Base-by-base conservation (phyloP, 148 eudicot species). In the Camellia granthamiana region DNA sequence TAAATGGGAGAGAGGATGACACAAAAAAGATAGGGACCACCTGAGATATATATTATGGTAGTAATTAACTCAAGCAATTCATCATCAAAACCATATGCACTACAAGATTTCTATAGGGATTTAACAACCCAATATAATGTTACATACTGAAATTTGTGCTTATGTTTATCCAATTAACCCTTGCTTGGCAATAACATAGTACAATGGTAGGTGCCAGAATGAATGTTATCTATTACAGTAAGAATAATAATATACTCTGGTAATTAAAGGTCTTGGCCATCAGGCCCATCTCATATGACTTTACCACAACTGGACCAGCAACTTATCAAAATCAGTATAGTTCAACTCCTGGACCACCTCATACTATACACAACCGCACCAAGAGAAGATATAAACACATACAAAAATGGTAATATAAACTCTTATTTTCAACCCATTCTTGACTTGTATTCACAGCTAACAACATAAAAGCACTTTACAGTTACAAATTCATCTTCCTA, bases 301-400 rank as follows among this genome's bases (percentile, higher is more conserved):
- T 74, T 46, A 54, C 77, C 62, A 63, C 61, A 79, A 71, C 66
- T 65, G 81, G 89, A 88, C 86, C 84, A 84, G 80, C 62, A 43
- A 71, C 21, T 47, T 5, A 81, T 80, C 68, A 78, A 70, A 78
- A 81, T 76, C 78, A 81, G 61, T 23, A 73, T 60, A 77, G 81
- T 63, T 63, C 69, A 78, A 69, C 78, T 60, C 47, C 43, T 79
- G 89, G 89, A 84, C 89, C 90, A 84, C 84, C 78, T 83, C 46
- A 77, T 72, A 61, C 76, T 52, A 21, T 18, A 77, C 63, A 49
- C 72, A 11, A 11, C 55, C 38, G 1, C 38, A 30, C 77, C 67
- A 23, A 7, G 11, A 55, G 1, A 6, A 16, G 7, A 42, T 2
- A 42, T 16, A 69, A 1, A 49, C 4, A 47, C 4, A 18, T 44